Evolutionary conservation across 106 monocot species (phyloP), one percentile per base, ranked within the genome.

Genomic region (Dendrobium huoshanense): DNA sequence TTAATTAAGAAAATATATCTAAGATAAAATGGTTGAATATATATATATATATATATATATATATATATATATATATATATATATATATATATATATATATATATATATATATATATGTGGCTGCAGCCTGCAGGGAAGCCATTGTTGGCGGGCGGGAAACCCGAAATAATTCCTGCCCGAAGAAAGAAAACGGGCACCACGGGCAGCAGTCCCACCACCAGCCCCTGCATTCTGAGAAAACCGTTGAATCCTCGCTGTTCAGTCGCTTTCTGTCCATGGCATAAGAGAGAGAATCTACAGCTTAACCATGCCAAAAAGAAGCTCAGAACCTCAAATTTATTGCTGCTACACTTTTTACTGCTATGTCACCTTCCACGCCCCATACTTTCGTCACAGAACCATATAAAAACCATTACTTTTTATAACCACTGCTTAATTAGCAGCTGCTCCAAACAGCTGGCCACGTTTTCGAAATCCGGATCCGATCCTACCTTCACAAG

Each of bases 151-250:
- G 25, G 76, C 76, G 76, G 76, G 76, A 49, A 76, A 76, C 49
- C 76, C 76, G 5, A 76, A 51, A 76, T 49, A 76, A 76, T 76
- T 51, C 76, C 49, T 76, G 76, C 45, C 76, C 45, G 76, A 1
- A 24, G 22, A 18, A n/a, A 4, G 10, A 76, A n/a, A 49, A 27
- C 74, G 74, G 76, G 76, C 76, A 76, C 27, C 4, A 0, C 48
- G 76, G 76, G 76, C 76, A 76, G 41, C 11, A 4, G 41, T 2
- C 42, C 20, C 40, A 41, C 9, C 42, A 19, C 15, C 41, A 16
- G 7, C 48, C 74, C 76, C 76, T 76, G 76, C 49, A 5, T 25
- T 76, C 76, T 76, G 47, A 48, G 24, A 49, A 76, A 48, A 76
- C 76, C 76, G 76, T 49, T 76, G 76, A 76, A 29, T 11, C 27